Conservation (phyloP, 2,329 filamentous ascomycete species). For the Septoria linicola region DNA sequence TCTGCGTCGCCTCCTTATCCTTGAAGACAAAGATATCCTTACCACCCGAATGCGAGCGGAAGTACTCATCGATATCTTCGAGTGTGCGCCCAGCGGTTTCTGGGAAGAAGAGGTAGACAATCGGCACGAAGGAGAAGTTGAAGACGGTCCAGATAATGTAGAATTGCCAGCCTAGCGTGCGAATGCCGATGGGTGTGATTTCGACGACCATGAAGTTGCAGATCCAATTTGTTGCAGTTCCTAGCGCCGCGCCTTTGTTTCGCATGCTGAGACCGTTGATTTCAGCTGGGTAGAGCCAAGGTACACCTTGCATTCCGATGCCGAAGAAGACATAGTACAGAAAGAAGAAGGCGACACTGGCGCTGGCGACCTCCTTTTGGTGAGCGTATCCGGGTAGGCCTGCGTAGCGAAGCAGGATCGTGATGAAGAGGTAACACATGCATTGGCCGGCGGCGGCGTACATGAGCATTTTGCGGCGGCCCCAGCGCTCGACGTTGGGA, state of each 20-base stretch:
- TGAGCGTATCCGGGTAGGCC: constrained; percentile 37
- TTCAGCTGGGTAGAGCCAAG: constrained; percentile 48
- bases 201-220: constrained; percentile 44
- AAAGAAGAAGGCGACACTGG: constrained; percentile 53
- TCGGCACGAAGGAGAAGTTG: constrained; percentile 51
- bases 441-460: constrained; percentile 55
- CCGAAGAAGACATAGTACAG: constrained; percentile 57
- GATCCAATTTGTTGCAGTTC: constrained; percentile 52
- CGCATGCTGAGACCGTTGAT: constrained; percentile 53
- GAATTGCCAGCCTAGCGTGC: constrained; percentile 35
- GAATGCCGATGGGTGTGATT: constrained; percentile 35
- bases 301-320: constrained; percentile 41
- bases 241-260: constrained; percentile 51
- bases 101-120: constrained; percentile 44
- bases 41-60: constrained; percentile 23
- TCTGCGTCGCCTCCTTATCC: constrained; percentile 50
- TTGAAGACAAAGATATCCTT: constrained; percentile 46
- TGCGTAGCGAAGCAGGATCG: constrained; percentile 47
- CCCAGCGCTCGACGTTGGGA: constrained; percentile 52
- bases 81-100: constrained; percentile 38
- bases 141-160: constrained; percentile 53
- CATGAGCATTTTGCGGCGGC: constrained; percentile 60
- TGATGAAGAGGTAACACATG: constrained; percentile 54
- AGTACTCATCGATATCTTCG: constrained; percentile 37
- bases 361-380: constrained; percentile 34